Evolutionary conservation across 2,329 filamentous ascomycete species (phyloP).

Genomic region (Neoarthrinium moseri): DNA sequence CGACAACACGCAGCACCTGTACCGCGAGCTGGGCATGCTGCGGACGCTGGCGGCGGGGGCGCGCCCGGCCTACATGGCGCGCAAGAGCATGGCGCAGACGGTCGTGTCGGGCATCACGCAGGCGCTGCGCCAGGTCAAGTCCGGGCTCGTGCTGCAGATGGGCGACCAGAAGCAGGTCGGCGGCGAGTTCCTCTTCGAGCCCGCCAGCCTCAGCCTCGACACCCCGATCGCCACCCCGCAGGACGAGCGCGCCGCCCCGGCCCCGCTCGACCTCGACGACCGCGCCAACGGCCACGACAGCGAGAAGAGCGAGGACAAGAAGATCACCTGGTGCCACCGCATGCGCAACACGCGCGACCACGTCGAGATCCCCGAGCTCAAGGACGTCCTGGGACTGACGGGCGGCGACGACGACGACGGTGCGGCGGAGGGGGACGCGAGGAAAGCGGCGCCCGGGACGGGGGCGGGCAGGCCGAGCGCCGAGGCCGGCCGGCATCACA

Average conservation of each 20-base stretch:
- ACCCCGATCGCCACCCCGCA: conserved; percentile 44
- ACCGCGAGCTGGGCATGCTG: conserved; percentile 67
- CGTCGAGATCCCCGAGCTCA: conserved; percentile 66
- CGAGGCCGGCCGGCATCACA: too few species aligned
- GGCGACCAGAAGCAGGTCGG: conserved; percentile 70
- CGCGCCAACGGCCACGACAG: conserved; percentile 23
- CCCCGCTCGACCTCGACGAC: conserved; percentile 11
- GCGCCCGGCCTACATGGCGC: conserved; percentile 62
- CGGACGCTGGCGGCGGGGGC: conserved; percentile 59
- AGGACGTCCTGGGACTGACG: conserved; percentile 59
- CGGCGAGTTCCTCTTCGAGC: conserved; percentile 77
- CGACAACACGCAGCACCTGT: conserved; percentile 68
- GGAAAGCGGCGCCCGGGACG: conserved; percentile 18
- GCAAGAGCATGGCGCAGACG: conserved; percentile 47
- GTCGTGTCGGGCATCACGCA: conserved; percentile 56
- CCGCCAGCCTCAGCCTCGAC: conserved; percentile 34
- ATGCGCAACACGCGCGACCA: conserved; percentile 81
- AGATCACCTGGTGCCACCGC: conserved; percentile 75
- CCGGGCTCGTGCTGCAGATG: conserved; percentile 58
- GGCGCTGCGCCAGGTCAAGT: conserved; percentile 55
- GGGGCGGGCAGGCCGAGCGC: conserved; percentile 36
- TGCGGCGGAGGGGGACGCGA: not conserved
- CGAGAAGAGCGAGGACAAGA: conserved; percentile 48
- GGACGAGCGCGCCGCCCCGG: conserved; percentile 16
- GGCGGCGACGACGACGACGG: conserved; percentile 30